Conservation (phyloP, 257 asterid species). For the Solanum gracilifrons region DNA sequence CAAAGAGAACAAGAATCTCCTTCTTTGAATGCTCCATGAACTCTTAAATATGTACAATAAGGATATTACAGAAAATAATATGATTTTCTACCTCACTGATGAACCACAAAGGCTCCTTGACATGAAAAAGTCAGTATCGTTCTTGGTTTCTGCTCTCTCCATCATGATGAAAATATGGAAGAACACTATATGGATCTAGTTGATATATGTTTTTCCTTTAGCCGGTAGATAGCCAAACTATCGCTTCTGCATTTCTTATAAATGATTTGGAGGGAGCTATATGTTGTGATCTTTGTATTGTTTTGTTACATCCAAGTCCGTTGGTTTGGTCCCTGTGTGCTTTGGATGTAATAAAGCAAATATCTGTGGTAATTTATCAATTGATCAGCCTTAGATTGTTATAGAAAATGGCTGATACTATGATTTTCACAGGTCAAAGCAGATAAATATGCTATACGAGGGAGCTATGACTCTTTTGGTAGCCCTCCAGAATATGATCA, state of each 20-base stretch:
- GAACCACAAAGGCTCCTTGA: not conserved
- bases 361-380: not conserved
- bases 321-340: not conserved
- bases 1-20: not conserved
- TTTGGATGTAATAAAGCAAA: not conserved
- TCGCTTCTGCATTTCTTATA: not conserved
- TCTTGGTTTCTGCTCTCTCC: not conserved
- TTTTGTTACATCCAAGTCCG: not conserved
- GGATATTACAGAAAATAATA: not conserved
- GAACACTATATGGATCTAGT: not conserved
- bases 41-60: not conserved
- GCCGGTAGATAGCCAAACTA: not conserved
- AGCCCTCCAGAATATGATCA: constrained; percentile 66
- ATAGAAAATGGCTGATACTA: not conserved
- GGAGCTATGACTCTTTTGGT: constrained; percentile 29
- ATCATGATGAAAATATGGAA: not conserved
- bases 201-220: not conserved
- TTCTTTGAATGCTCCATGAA: not conserved
- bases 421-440: constrained; percentile 64
- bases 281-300: not conserved
- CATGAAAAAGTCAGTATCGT: not conserved
- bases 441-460: constrained; percentile 56
- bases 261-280: not conserved
- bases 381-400: not conserved
- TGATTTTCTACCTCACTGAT: not conserved